Conservation (phyloP, 345 rosid species). For the Corchorus olitorius region DNA sequence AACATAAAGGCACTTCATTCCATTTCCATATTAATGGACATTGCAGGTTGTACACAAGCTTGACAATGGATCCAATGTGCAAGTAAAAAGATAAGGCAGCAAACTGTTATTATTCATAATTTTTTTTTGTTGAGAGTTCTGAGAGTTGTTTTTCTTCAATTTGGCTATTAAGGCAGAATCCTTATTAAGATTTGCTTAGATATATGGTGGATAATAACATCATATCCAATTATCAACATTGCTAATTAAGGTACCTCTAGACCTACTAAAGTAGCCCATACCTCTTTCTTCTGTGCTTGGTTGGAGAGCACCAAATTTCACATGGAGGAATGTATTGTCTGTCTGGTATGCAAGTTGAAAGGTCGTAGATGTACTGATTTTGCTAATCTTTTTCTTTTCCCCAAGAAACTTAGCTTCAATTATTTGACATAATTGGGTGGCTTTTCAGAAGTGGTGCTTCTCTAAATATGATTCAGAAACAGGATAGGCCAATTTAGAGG, state of each 20-base stretch:
- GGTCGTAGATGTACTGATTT: neutral
- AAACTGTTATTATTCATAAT: neutral
- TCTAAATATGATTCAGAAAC: neutral
- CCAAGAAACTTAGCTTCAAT: neutral
- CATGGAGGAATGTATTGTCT: neutral
- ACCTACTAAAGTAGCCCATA: neutral
- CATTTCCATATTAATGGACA: neutral
- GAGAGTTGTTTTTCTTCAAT: neutral
- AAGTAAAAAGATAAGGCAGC: neutral
- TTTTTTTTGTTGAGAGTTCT: neutral
- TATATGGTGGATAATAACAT: slow-evolving; percentile 8
- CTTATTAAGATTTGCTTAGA: neutral
- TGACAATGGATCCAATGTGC: neutral
- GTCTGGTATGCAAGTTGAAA: neutral
- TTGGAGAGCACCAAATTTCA: slow-evolving; percentile 18
- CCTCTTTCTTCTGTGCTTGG: neutral
- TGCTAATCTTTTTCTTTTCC: neutral
- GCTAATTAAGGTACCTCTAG: neutral
- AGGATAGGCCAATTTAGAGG: neutral
- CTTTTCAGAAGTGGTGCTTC: slow-evolving; percentile 2
- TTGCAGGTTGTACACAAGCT: neutral
- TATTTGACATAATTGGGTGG: slow-evolving; percentile 1
- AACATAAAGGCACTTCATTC: neutral
- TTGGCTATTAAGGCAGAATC: neutral
- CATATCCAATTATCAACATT: neutral